A percentile compares a stretch with the other conserved stretches of the same genome.
Evolutionary conservation across 805 yeast species (phyloP).

Genomic region (Metschnikowia proteae): DNA sequence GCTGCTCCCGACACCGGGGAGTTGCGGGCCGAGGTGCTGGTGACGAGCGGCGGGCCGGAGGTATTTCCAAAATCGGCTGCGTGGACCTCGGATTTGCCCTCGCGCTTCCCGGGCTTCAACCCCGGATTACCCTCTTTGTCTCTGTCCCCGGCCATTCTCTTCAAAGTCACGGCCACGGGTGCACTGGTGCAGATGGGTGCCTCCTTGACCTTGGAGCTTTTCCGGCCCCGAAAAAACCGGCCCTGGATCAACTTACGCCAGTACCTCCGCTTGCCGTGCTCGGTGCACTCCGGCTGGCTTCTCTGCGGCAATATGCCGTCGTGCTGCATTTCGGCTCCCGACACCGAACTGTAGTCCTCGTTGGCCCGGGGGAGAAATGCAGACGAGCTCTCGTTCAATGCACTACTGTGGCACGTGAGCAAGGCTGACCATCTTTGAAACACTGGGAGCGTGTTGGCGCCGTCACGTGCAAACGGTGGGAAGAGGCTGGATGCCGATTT

Average conservation of each 20-base stretch:
- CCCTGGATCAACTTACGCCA: constrained; percentile 2
- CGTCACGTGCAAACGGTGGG: constrained; percentile 10
- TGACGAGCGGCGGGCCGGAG: too few relatives aligned
- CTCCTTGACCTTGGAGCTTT: neutral
- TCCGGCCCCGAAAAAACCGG: constrained; percentile 1
- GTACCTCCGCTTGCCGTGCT: neutral
- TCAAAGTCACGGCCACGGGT: neutral
- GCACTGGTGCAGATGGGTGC: neutral
- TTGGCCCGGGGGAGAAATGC: neutral
- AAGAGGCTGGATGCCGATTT: constrained; percentile 8
- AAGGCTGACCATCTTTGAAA: neutral
- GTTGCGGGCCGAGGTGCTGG: too few relatives aligned
- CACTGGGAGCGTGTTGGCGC: constrained; percentile 3
- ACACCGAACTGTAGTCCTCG: neutral
- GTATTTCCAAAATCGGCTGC: neutral
- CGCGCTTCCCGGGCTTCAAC: neutral
- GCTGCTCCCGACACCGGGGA: too few relatives aligned
- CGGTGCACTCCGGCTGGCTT: neutral
- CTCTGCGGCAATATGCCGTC: neutral
- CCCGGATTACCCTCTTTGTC: neutral
- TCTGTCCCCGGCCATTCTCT: neutral
- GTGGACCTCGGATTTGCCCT: neutral
- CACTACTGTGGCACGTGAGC: neutral
- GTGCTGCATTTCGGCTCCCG: neutral
- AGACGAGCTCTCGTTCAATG: neutral